Conservation (phyloP, 2,329 filamentous ascomycete species). For the Cylindrodendrum hubeiense region DNA sequence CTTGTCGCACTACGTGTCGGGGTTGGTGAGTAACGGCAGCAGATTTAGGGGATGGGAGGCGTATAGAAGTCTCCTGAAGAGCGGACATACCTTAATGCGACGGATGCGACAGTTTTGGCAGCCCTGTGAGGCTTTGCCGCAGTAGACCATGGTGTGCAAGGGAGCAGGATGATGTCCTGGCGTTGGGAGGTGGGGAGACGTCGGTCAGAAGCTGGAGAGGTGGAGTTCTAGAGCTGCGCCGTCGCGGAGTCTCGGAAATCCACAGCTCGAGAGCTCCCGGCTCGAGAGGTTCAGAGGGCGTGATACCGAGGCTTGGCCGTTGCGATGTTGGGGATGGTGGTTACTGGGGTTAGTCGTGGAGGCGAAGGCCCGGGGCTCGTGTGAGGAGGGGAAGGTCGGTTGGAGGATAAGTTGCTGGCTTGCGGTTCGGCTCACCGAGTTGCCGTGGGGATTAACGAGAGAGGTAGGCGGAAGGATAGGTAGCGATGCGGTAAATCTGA, state of each 20-base stretch:
- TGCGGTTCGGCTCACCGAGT: conserved; percentile 19
- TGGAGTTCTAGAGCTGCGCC: neutral
- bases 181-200: neutral
- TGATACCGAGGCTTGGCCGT: neutral
- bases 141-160: conserved; percentile 63
- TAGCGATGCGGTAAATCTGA: conserved; percentile 28
- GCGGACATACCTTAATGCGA: conserved; percentile 64
- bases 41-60: neutral
- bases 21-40: conserved; percentile 23
- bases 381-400: conserved; percentile 23
- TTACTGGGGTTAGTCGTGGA: neutral
- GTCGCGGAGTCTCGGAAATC: neutral
- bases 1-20: conserved; percentile 68
- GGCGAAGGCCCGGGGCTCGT: neutral
- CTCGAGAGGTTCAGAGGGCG: neutral
- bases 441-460: conserved; percentile 14
- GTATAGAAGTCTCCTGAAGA: neutral
- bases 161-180: conserved; percentile 3
- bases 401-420: conserved; percentile 6
- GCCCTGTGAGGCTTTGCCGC: conserved; percentile 67
- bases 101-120: conserved; percentile 66
- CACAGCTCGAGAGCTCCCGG: neutral
- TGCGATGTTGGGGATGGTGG: neutral
- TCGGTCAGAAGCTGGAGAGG: neutral
- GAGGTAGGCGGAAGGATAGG: conserved; percentile 15